Conservation (phyloP, 2,329 filamentous ascomycete species). For the Dactylonectria macrodidyma region DNA sequence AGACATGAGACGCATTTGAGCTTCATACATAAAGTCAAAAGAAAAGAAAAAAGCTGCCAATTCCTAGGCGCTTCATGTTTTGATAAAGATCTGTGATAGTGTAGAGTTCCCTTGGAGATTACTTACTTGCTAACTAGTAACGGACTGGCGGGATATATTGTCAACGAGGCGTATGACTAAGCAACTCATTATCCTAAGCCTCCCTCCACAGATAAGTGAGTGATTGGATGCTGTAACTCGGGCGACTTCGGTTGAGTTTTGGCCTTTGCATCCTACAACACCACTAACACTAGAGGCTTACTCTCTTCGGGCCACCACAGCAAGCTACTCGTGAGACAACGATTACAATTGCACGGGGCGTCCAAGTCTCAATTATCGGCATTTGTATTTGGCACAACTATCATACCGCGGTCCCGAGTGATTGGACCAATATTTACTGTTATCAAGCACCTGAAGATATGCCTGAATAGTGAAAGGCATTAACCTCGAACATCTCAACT, state of each 20-base stretch:
- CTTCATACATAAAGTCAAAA: no score
- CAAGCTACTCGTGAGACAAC: neutral
- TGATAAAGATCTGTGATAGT: no score
- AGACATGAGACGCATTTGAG: no score
- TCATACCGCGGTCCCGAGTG: neutral
- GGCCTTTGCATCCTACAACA: neutral
- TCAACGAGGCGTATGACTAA: neutral
- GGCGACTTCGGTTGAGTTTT: slow-evolving; percentile 7
- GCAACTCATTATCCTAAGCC: neutral
- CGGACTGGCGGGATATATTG: neutral
- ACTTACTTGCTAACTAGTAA: neutral
- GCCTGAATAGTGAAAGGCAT: neutral
- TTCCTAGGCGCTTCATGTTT: no score
- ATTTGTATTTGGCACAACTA: neutral
- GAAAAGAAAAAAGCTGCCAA: no score
- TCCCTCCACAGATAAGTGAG: neutral
- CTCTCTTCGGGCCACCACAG: neutral
- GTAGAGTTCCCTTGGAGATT: no score
- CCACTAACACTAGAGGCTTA: neutral
- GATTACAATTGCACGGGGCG: neutral
- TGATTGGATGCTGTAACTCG: neutral
- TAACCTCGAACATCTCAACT: no score
- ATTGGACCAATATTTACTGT: neutral
- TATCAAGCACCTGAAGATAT: neutral
- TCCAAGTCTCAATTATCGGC: neutral